Percentiles rank a stretch among this genome's conserved stretches.
phyloP scores from a whole-genome alignment of 441 rosid genomes.

The Macaranga tanarius region DNA sequence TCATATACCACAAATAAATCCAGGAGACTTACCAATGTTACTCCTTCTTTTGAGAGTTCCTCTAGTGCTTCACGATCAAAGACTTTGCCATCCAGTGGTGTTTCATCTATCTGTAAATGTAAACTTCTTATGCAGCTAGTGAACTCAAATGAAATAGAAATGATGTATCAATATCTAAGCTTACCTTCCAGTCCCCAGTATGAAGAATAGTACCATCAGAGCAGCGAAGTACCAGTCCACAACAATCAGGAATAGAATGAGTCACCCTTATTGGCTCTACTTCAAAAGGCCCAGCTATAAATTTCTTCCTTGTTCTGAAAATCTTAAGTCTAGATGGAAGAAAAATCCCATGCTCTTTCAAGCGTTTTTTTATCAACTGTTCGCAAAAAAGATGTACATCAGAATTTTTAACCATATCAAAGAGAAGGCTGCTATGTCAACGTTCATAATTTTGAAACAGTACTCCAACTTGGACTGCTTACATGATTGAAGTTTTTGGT shows the following conservation, averaged over 20 bases:
- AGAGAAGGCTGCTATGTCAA: constrained; percentile 3
- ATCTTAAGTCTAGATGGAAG: constrained; percentile 85
- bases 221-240: constrained; percentile 92
- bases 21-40: constrained; percentile 69
- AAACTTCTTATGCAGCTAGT: constrained; percentile 27
- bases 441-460: not conserved
- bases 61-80: constrained; percentile 86
- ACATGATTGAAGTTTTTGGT: not conserved
- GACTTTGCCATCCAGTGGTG: constrained; percentile 82
- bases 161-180: constrained; percentile 23
- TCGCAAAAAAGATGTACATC: constrained; percentile 15
- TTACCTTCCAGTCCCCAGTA: constrained; percentile 98
- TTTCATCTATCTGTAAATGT: constrained; percentile 78
- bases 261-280: constrained; percentile 92
- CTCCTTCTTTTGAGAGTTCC: constrained; percentile 96
- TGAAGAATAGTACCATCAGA: constrained; percentile 96
- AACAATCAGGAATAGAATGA: constrained; percentile 98
- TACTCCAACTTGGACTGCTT: constrained; percentile 10
- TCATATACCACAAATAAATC: not conserved
- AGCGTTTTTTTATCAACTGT: constrained; percentile 92
- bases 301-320: constrained; percentile 64
- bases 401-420: constrained; percentile 12
- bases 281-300: constrained; percentile 94
- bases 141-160: constrained; percentile 23
- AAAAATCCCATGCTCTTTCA: constrained; percentile 92